Conservation (phyloP, 352 stramenopile genomes). For the Globisporangium irregulare region DNA sequence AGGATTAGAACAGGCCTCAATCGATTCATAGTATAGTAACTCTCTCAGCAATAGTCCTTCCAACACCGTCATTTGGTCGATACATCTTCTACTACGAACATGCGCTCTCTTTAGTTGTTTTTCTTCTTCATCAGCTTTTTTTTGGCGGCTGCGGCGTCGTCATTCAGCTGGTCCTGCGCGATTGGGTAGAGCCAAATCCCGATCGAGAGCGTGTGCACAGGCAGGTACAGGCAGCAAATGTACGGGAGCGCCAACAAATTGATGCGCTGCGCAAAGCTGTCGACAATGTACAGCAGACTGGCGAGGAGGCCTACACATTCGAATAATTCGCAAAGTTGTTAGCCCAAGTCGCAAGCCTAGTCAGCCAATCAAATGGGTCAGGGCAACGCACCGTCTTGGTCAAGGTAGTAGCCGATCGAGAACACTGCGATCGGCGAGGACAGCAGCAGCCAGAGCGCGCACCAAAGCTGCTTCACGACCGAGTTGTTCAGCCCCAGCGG, state of each 20-base stretch:
- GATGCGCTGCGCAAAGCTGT: slow-evolving; percentile 45
- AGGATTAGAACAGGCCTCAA: neutral
- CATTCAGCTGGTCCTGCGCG: neutral
- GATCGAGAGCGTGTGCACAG: slow-evolving; percentile 63
- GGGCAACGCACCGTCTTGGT: slow-evolving; percentile 24
- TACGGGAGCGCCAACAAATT: slow-evolving; percentile 70
- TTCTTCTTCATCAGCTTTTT: slow-evolving; percentile 32
- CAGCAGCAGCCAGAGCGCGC: slow-evolving; percentile 42
- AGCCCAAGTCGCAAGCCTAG: neutral
- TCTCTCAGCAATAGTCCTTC: neutral
- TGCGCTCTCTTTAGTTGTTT: neutral
- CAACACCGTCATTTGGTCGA: neutral
- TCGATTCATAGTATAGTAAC: neutral
- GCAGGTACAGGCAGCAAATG: slow-evolving; percentile 63
- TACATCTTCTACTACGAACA: neutral
- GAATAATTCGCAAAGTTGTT: neutral
- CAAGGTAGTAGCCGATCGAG: slow-evolving; percentile 18
- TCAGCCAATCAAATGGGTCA: neutral
- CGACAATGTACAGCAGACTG: slow-evolving; percentile 26
- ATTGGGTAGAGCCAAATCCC: slow-evolving; percentile 39
- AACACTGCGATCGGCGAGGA: slow-evolving; percentile 54
- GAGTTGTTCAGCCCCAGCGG: slow-evolving; percentile 25
- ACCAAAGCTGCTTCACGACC: slow-evolving; percentile 24
- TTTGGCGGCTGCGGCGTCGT: slow-evolving; percentile 13
- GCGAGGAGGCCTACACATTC: slow-evolving; percentile 7